A percentile compares a stretch with the other conserved stretches of the same genome.
Conservation (phyloP, 768 basidiomycete genomes). For the Leccinum disarticulatum region DNA sequence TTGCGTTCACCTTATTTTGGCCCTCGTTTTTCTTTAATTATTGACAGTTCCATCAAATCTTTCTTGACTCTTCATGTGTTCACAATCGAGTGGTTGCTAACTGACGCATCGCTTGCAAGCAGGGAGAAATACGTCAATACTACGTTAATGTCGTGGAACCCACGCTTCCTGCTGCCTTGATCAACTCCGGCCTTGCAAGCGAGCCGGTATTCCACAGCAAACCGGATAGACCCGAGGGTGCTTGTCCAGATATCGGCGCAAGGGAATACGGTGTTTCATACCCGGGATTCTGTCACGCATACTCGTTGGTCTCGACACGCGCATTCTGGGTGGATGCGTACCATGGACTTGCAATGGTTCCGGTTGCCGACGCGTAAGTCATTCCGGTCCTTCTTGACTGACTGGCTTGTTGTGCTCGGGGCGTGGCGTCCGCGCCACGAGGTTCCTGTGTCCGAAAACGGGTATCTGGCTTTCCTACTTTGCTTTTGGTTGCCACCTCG, state of each 20-base stretch:
- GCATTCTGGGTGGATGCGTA: constrained; percentile 83
- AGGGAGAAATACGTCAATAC: constrained; percentile 38
- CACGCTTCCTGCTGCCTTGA: constrained; percentile 25
- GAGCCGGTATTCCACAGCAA: not conserved
- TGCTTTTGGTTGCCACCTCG: constrained; percentile 13
- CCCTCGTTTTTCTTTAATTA: constrained; percentile 9
- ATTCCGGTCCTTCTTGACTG: constrained; percentile 1
- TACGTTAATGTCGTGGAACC: constrained; percentile 30
- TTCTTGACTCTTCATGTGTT: constrained; percentile 10
- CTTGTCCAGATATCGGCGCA: not conserved
- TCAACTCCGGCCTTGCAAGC: constrained; percentile 4
- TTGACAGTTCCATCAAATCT: constrained; percentile 6
- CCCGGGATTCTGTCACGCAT: constrained; percentile 36
- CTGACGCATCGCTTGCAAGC: constrained; percentile 21
- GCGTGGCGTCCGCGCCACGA: constrained; percentile 19
- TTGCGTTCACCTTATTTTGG: constrained; percentile 10
- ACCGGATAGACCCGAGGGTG: not conserved
- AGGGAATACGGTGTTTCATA: constrained; percentile 21
- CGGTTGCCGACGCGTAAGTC: constrained; percentile 79
- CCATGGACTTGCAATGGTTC: constrained; percentile 80
- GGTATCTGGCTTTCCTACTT: constrained; percentile 5
- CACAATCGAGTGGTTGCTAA: constrained; percentile 7
- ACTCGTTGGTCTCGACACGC: constrained; percentile 72
- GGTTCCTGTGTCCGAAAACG: constrained; percentile 13
- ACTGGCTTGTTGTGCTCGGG: constrained; percentile 1